phyloP scores from a whole-genome alignment of 371 early-diverging fungal genomes.

The Enterocytospora artemiae region DNA sequence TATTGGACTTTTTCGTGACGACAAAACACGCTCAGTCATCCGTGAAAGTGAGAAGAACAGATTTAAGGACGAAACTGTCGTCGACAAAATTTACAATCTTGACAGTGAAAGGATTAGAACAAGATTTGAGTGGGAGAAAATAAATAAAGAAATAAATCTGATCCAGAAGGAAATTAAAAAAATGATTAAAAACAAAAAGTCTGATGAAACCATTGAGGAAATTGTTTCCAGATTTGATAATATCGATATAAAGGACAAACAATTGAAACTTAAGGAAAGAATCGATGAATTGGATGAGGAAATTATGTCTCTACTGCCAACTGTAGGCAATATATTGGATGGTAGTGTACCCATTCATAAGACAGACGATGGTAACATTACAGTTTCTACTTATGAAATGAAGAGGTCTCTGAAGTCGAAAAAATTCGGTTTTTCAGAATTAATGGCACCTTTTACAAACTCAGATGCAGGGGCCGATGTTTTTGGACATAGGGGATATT shows the following conservation, averaged over 20 bases:
- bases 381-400: slow-evolving; percentile 64
- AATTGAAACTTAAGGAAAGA: slow-evolving; percentile 13
- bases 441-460: slow-evolving; percentile 80
- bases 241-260: slow-evolving; percentile 8
- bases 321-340: slow-evolving; percentile 88
- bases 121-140: slow-evolving; percentile 45
- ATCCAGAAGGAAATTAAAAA: slow-evolving; percentile 31
- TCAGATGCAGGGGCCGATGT: slow-evolving; percentile 79
- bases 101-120: slow-evolving; percentile 41
- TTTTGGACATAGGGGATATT: slow-evolving; percentile 96
- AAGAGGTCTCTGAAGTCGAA: slow-evolving; percentile 43
- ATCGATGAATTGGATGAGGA: slow-evolving; percentile 28
- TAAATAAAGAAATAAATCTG: slow-evolving; percentile 46
- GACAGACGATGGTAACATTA: slow-evolving; percentile 75
- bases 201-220: slow-evolving; percentile 18
- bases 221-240: slow-evolving; percentile 3
- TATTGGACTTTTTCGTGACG: slow-evolving; percentile 40
- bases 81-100: slow-evolving; percentile 38
- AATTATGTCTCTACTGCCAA: slow-evolving; percentile 57
- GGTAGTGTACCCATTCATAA: slow-evolving; percentile 72
- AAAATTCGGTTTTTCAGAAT: slow-evolving; percentile 55
- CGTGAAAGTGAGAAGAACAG: slow-evolving; percentile 48
- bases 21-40: slow-evolving; percentile 20
- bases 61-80: slow-evolving; percentile 27
- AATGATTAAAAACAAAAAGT: slow-evolving; percentile 26